A percentile compares a stretch with the other conserved stretches of the same genome.
phyloP scores from a whole-genome alignment of 2,329 filamentous ascomycete genomes.

The Thermochaetoides dissita region DNA sequence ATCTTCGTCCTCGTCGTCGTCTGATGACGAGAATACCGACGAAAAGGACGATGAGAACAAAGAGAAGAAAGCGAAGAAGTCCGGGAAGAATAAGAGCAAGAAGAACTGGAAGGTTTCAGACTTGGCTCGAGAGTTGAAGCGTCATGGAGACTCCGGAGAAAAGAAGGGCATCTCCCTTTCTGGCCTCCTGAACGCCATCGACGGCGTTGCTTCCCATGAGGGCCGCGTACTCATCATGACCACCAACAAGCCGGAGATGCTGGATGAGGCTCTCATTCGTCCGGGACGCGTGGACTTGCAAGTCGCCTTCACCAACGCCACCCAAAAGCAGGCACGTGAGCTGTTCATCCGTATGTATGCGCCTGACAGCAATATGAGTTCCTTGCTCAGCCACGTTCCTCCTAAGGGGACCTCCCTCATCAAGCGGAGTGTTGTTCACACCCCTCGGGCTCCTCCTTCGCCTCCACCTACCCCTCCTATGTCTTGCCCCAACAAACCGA shows the following conservation, averaged over 20 bases:
- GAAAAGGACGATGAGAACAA: conserved; percentile 12
- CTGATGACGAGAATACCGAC: conserved; percentile 9
- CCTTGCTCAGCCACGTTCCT: too few species aligned
- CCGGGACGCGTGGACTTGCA: conserved; percentile 61
- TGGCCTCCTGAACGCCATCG: conserved; percentile 69
- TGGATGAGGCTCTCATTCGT: conserved; percentile 60
- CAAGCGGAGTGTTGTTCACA: too few species aligned
- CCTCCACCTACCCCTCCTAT: background rate
- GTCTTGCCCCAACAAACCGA: conserved; percentile 1
- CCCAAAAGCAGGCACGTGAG: conserved; percentile 37
- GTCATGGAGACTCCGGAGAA: conserved; percentile 24
- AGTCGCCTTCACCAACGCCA: conserved; percentile 41
- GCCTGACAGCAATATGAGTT: conserved; percentile 17
- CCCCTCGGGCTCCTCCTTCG: background rate
- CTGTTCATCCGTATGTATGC: conserved; percentile 50
- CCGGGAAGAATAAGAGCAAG: conserved; percentile 12
- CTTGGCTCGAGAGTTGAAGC: conserved; percentile 30
- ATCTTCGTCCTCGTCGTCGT: background rate
- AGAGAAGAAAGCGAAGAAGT: conserved; percentile 6
- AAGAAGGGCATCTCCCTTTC: conserved; percentile 55
- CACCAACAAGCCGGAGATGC: conserved; percentile 58
- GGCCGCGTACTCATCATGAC: conserved; percentile 72
- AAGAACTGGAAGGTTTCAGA: conserved; percentile 23
- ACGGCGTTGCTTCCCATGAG: conserved; percentile 68
- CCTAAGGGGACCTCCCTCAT: too few species aligned